Base-by-base conservation (phyloP, 176 grass and related monocot species). In the Musa acuminata region DNA sequence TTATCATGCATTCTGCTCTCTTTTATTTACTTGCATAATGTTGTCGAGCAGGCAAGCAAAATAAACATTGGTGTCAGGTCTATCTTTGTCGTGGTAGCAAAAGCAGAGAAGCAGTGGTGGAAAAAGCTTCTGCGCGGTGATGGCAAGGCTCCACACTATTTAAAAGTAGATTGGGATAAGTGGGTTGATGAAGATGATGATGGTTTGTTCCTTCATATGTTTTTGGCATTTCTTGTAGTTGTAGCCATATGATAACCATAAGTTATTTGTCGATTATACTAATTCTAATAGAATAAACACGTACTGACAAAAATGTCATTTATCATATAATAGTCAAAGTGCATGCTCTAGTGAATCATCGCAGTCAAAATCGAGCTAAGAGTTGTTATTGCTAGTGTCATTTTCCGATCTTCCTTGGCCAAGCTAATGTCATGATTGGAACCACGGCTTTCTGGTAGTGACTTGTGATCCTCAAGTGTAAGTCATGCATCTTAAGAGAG, bases 91-190 rank as follows among this genome's bases (percentile, higher is more conserved):
- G 64, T 99, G 8, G 26, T 94, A 16, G 88, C 85, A 75, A 99
- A 99, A 79, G 78, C 78, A 60, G 86, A 99, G 60, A 84, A 83
- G 50, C 81, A 82, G 85, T 94, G 95, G 90, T 99, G 95, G 95
- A 94, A 82, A 17, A 99, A 89, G 51, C 77, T 99, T 69, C 85
- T 91, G 75, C 84, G 81, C 20, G 84, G 82, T 77, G 95, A 87
- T 49, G 72, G 77, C 35, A 91, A 77, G 59, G 74, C 88, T 58
- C 95, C 88, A 35, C 86, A 89, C 69, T 99, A 84, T 64, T 72
- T 99, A 21, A 99, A 94, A 81, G 90, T 99, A 77, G 95, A 99
- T 75, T 99, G 95, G 90, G 95, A 99, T 84, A 94, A 94, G 78
- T 99, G 95, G 95, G 90, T 91, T 8, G 95, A 99, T 50, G 95